Evolutionary conservation across 1,284 basidiomycete genomes (phyloP), one percentile per base, ranked within the genome.

Genomic region (Leccinum pachyderme): DNA sequence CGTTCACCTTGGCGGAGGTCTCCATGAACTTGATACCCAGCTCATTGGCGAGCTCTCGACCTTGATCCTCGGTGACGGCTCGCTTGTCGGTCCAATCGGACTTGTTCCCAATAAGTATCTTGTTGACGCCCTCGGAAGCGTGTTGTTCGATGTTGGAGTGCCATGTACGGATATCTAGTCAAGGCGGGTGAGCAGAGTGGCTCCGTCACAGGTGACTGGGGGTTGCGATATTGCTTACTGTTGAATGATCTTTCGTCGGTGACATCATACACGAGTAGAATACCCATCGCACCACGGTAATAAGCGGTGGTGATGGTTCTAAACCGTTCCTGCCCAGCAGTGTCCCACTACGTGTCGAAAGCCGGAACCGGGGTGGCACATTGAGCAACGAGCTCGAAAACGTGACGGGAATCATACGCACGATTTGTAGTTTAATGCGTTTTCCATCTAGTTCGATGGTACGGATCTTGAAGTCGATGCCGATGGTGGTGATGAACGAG

Each of bases 281-380:
- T 99, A 53, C 97, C 97, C 96, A 99, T 99, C 15, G 97, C 97
- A 46, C 97, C 97, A 64, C 97, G 90, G 80, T 99, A 99, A 77
- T 99, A 99, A n/a, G 97, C 95, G 8, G 96, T 98, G 44, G 97
- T 99, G 74, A 99, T 99, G 45, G 97, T 99, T 68, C 96, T 84
- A 82, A 99, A 99, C 37, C 97, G 89, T 78, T 99, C 97, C 79
- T 99, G 97, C 41, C 97, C 96, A 49, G 97, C 97, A 57, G 97
- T 99, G 73, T 98, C 95, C 95, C 95, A 98, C 93, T 96, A 57
- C 32, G 59, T 54, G 50, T 54, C 32, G 43, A 24, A 28, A 6
- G 2, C 35, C 48, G 46, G 24, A 8, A 47, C 5, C 18, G 55
- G 18, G 55, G 54, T 39, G 48, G 53, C 28, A 47, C 55, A 37